Evolutionary conservation across 1,284 basidiomycete species (phyloP).

Genomic region (Kalmanozyma brasiliensis): DNA sequence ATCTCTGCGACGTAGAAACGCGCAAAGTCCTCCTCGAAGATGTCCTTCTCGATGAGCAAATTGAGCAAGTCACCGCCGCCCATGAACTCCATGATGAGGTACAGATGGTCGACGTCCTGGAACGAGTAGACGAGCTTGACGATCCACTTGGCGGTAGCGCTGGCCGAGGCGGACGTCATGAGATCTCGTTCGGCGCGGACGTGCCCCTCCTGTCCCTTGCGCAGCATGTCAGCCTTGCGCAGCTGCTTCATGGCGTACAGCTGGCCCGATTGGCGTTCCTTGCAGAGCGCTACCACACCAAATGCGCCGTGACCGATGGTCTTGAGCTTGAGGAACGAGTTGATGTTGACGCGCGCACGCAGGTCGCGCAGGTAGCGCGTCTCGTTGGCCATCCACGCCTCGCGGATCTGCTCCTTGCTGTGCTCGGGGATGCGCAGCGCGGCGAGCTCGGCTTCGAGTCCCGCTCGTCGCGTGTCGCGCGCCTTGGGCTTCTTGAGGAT

Average conservation of each 20-base stretch:
- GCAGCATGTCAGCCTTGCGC: slow-evolving; percentile 93
- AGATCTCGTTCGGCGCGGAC: slow-evolving; percentile 90
- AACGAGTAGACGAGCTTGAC: slow-evolving; percentile 86
- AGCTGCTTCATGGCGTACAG: slow-evolving; percentile 98
- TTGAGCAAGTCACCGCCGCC: slow-evolving; percentile 95
- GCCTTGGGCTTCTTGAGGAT: slow-evolving; percentile 77
- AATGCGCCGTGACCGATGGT: slow-evolving; percentile 98
- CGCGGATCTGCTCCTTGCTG: slow-evolving; percentile 79
- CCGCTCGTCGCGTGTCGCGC: slow-evolving; percentile 82
- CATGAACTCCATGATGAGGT: slow-evolving; percentile 89
- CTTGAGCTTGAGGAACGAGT: slow-evolving; percentile 87
- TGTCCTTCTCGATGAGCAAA: slow-evolving; percentile 90
- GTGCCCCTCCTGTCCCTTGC: slow-evolving; percentile 97
- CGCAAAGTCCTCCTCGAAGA: slow-evolving; percentile 92
- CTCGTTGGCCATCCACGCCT: slow-evolving; percentile 85
- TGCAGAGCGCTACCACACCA: slow-evolving; percentile 92
- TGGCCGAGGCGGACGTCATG: slow-evolving; percentile 75
- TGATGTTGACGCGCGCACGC: slow-evolving; percentile 82
- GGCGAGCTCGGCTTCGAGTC: slow-evolving; percentile 87
- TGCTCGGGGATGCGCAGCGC: slow-evolving; percentile 77
- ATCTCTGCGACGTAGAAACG: slow-evolving; percentile 97
- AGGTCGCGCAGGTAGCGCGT: slow-evolving; percentile 86
- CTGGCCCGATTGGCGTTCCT: slow-evolving; percentile 80
- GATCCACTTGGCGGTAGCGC: slow-evolving; percentile 76
- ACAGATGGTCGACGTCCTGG: slow-evolving; percentile 79